Percentiles rank a stretch among this genome's conserved stretches.
These are phyloP conservation scores for Ceratocystis variospora DNA, from an alignment of 2,329 filamentous ascomycete species.

Conservation along the genomic window DNA sequence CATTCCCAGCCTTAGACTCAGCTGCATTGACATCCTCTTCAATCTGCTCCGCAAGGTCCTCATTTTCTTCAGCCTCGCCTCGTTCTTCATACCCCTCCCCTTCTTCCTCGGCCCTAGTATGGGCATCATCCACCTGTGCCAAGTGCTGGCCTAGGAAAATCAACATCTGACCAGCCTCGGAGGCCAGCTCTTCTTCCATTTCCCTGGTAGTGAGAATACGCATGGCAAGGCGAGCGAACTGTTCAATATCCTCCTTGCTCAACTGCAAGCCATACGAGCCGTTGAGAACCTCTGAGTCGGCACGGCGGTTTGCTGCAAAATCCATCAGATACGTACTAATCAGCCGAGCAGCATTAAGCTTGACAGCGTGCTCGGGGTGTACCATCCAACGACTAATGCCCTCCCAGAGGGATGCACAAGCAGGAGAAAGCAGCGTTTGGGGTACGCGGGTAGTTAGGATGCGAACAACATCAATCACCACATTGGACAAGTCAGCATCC, in stretches of 20 bases:
- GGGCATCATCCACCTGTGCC: conserved; percentile 23
- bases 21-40: conserved; percentile 23
- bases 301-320: conserved; percentile 40
- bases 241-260: conserved; percentile 48
- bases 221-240: conserved; percentile 38
- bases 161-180: conserved; percentile 66
- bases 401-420: conserved; percentile 55
- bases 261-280: conserved; percentile 61
- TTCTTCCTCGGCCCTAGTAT: conserved; percentile 28
- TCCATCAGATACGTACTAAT: conserved; percentile 68
- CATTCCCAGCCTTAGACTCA: conserved; percentile 29
- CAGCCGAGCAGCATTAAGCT: conserved; percentile 60
- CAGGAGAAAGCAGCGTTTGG: conserved; percentile 44
- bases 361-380: conserved; percentile 59
- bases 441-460: conserved; percentile 56
- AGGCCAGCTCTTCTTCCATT: conserved; percentile 60
- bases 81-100: conserved; percentile 32
- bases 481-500: conserved; percentile 51
- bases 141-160: conserved; percentile 60
- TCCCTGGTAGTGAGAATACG: conserved; percentile 45
- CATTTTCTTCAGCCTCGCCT: conserved; percentile 25
- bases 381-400: conserved; percentile 54
- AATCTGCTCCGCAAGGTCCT: conserved; percentile 28
- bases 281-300: conserved; percentile 42
- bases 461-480: conserved; percentile 54